Base-by-base conservation (phyloP, 2,329 filamentous ascomycete species). In the Amauroascus niger region DNA sequence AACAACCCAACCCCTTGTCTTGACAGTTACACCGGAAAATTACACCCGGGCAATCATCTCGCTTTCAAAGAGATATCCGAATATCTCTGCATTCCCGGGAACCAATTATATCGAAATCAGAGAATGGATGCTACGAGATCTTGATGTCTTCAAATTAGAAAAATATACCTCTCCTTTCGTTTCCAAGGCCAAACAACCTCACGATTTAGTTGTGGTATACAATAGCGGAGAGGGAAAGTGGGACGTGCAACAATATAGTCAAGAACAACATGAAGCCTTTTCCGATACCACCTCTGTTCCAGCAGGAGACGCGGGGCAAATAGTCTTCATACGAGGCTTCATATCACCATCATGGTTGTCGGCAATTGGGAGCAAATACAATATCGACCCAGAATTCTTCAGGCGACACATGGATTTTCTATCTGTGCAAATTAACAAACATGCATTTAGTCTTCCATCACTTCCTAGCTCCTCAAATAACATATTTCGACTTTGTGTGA, bases 11-110 rank as follows among this genome's bases (percentile, higher is more conserved):
- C n/a, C 39, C 1, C 14, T 44, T 28, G 11, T 3, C 16, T 52
- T 33, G 37, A 35, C 24, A 52, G 49, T 45, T 52, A 52, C 49
- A 7, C 49, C 44, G 2, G 44, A 47, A 32, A 40, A 52, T 46
- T 55, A 50, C 35, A 45, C 48, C 18, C 32, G 47, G 30, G 53
- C 47, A 16, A 55, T 35, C 41, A 55, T 47, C 53, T 51, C 46
- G 40, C 35, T 46, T 14, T 47, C 47, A 28, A 47, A 22, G 18
- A 55, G 53, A 55, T 51, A 45, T 24, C 37, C 43, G 13, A 45
- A 33, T 28, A 55, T 47, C 39, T 37, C 53, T 39, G 28, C n/a
- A 9, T 46, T 46, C 24, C 43, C 43, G 24, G 49, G 49, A 52
- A 32, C 30, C 9, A 6, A 43, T 44, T 43, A 52, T 52, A 7